Conservation (phyloP, 1,284 basidiomycete genomes). For the Trichosporon faecale region DNA sequence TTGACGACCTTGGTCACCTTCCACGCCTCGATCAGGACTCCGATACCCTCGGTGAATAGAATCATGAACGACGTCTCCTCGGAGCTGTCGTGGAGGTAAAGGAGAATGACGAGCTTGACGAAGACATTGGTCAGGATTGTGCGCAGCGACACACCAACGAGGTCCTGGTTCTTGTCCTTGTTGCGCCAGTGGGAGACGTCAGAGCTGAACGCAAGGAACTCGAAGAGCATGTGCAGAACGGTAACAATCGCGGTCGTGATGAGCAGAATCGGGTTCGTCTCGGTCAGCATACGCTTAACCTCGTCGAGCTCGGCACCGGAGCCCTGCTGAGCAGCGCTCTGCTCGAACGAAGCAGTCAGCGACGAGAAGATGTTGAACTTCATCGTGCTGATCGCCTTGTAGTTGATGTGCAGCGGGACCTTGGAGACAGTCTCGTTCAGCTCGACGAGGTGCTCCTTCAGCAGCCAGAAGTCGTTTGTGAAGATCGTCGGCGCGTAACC, state of each 20-base stretch:
- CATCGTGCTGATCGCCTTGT: conserved; percentile 76
- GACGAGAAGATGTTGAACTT: conserved; percentile 73
- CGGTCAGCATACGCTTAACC: conserved; percentile 86
- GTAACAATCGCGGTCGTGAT: conserved; percentile 70
- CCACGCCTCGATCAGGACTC: conserved; percentile 91
- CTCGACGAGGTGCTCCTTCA: conserved; percentile 69
- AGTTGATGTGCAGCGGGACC: conserved; percentile 74
- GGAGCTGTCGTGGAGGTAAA: conserved; percentile 93
- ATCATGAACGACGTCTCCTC: conserved; percentile 96
- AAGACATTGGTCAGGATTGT: conserved; percentile 89
- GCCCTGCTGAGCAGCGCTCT: conserved; percentile 65
- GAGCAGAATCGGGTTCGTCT: conserved; percentile 90
- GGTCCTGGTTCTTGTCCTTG: conserved; percentile 73
- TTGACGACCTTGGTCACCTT: conserved; percentile 80
- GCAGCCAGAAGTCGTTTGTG: conserved; percentile 92
- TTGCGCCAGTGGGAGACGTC: conserved; percentile 94
- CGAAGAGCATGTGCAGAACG: conserved; percentile 82
- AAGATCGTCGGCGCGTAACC: conserved; percentile 83
- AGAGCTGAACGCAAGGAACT: conserved; percentile 89
- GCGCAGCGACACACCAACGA: conserved; percentile 58
- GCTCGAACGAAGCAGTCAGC: conserved; percentile 76
- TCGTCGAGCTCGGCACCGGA: conserved; percentile 77
- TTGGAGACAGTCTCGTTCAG: conserved; percentile 71
- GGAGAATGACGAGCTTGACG: conserved; percentile 79
- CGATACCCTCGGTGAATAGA: conserved; percentile 78